These are phyloP conservation scores for Diaporthe batatas DNA, from an alignment of 2,329 filamentous ascomycete genomes.

Conservation along the genomic window DNA sequence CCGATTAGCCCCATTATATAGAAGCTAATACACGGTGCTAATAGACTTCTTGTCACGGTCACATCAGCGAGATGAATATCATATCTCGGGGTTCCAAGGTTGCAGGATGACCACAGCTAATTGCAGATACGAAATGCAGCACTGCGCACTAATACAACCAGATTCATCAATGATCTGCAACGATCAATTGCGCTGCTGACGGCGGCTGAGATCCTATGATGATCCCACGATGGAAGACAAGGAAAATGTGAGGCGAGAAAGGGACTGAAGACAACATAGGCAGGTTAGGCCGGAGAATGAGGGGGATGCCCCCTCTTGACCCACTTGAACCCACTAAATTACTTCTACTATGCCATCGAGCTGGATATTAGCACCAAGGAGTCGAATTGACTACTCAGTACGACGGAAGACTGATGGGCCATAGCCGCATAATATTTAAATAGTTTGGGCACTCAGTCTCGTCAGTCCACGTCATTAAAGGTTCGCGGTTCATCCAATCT, in stretches of 20 bases:
- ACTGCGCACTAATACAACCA: neutral
- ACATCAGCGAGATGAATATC: neutral
- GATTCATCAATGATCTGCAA: constrained; percentile 4
- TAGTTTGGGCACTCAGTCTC: neutral
- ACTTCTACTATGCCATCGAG: no score
- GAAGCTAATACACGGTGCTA: neutral
- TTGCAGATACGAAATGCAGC: constrained; percentile 14
- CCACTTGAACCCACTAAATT: neutral
- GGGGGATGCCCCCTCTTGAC: neutral
- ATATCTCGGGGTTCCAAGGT: neutral
- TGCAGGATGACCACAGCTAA: neutral
- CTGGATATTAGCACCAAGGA: neutral
- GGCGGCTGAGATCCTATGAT: no score
- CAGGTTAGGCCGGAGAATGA: neutral
- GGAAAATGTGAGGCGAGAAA: neutral
- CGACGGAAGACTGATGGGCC: no score
- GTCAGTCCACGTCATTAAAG: neutral
- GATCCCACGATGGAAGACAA: neutral
- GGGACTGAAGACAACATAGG: neutral
- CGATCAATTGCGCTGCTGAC: neutral
- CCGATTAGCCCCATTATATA: constrained; percentile 2
- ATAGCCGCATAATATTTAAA: neutral
- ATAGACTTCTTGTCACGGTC: neutral
- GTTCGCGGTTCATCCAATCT: neutral
- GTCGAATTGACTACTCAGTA: neutral